Evolutionary conservation across 2,329 filamentous ascomycete genomes (phyloP).

Genomic region (Colletotrichum liriopes): DNA sequence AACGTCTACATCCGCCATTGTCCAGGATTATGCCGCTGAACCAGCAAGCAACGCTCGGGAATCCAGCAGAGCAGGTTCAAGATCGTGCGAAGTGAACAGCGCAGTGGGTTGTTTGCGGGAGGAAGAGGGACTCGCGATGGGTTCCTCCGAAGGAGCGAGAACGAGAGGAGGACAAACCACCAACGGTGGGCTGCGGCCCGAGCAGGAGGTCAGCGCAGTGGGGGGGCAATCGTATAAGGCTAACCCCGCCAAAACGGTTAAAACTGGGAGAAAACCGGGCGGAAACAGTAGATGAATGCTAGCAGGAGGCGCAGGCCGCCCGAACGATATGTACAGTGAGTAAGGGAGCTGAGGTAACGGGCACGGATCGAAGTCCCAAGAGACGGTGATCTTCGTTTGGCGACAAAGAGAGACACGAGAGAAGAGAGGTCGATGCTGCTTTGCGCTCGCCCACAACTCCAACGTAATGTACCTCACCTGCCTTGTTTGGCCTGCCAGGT

Average conservation of each 20-base stretch:
- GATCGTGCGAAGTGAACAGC: background rate
- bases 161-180: constrained; percentile 33
- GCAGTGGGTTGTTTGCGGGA: constrained; percentile 15
- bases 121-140: constrained; percentile 22
- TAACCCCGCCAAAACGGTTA: constrained; percentile 41
- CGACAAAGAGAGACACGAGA: constrained; percentile 16
- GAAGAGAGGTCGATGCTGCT: constrained; percentile 15
- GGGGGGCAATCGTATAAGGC: constrained; percentile 38
- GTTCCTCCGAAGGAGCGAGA: constrained; percentile 37
- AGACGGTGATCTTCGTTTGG: constrained; percentile 25
- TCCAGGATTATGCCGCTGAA: constrained; percentile 18
- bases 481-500: constrained; percentile 6
- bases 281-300: constrained; percentile 30
- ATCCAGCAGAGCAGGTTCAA: constrained; percentile 14
- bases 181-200: constrained; percentile 37
- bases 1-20: constrained; percentile 87
- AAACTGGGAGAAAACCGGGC: constrained; percentile 34
- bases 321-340: constrained; percentile 32
- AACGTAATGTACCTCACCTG: constrained; percentile 9
- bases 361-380: constrained; percentile 16
- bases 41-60: constrained; percentile 31
- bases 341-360: constrained; percentile 6
- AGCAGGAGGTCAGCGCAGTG: constrained; percentile 34
- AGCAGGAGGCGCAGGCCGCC: constrained; percentile 38
- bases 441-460: constrained; percentile 15